A percentile compares a stretch with the other conserved stretches of the same genome.
Conservation (phyloP, 306 rosid genomes). For the Cucumis cinereus region DNA sequence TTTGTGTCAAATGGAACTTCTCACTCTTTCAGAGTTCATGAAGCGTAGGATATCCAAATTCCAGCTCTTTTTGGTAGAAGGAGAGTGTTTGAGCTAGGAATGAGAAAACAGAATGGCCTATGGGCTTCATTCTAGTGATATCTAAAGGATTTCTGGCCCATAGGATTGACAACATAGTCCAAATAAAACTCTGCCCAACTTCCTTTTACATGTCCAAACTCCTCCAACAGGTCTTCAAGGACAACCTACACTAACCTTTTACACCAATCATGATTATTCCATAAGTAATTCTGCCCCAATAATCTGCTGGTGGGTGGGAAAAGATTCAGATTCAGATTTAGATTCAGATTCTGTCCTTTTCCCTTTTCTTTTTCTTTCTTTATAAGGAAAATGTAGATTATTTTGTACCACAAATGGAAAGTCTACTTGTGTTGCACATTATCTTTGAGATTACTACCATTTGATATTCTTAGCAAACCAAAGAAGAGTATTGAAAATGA, state of each 20-base stretch:
- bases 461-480: neutral
- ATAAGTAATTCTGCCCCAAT: neutral
- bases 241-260: neutral
- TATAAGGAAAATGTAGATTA: neutral
- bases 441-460: neutral
- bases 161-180: neutral
- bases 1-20: neutral
- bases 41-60: too few species aligned
- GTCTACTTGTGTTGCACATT: neutral
- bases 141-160: neutral
- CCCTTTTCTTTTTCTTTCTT: neutral
- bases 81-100: neutral
- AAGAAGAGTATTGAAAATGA: neutral
- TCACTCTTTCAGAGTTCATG: neutral
- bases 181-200: neutral
- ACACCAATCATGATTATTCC: neutral
- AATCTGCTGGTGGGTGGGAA: neutral
- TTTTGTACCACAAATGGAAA: neutral
- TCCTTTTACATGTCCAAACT: neutral
- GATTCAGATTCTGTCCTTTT: neutral
- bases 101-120: neutral
- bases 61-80: neutral
- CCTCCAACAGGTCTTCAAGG: neutral
- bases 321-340: neutral
- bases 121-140: neutral